Base-by-base conservation (phyloP, 805 yeast species). In the Suhomyces kilbournensis region DNA sequence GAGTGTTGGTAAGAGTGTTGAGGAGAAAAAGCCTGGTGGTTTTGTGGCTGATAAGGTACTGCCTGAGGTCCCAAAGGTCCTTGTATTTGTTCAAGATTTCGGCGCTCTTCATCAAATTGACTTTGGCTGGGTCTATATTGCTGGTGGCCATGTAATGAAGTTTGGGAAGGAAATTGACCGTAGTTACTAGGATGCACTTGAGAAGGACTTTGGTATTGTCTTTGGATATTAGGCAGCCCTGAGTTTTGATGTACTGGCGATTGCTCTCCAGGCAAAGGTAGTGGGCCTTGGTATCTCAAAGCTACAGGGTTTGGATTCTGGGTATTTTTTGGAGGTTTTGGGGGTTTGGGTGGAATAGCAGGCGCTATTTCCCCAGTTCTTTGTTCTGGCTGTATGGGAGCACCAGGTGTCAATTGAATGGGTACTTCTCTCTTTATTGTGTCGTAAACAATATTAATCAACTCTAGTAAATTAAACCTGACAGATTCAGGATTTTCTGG, bases 271-370 rank as follows among this genome's bases (percentile, higher is more conserved):
- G 54, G 74, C 15, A 68, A 53, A 0, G 72, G 69, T 19, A 63
- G 56, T n/a, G 75, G 75, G 1, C 64, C 49, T 50, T 64, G 69
- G 50, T 71, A 71, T 48, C 66, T 70, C 34, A 58, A 47, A 3
- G 73, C 71, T 17, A 63, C 46, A 6, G 68, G 63, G 49, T 60
- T 65, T 7, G 65, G 42, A 10, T 10, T 17, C 23, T 12, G 19
- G 4, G 19, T 30, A 23, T 14, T 42, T 19, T 42, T 42, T 8
- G 45, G 10, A 42, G 45, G 26, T 42, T 42, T 42, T 12, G 45
- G 66, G 2, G 70, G 71, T 26, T 38, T 38, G n/a, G 22, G 26
- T 42, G 53, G 48, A 14, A 17, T 14, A 4, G 9, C 42, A 3
- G 42, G 42, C 3, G 47, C 35, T 26, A 20, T 5, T 4, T 22